These are phyloP conservation scores for Candida glucosophila DNA, from an alignment of 1,139 yeast genomes.

Conservation along the genomic window DNA sequence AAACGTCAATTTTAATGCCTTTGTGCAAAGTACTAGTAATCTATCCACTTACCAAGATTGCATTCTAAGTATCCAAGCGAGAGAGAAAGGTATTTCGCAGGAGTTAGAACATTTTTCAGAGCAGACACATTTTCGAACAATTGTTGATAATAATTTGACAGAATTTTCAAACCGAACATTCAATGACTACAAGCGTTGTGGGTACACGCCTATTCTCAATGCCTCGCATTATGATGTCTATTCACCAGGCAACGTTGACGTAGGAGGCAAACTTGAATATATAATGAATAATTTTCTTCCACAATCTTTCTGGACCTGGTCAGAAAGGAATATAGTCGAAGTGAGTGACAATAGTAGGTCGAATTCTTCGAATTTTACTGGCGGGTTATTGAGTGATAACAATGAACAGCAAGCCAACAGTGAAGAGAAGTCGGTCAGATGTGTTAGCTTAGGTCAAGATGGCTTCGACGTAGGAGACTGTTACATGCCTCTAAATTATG, in stretches of 20 bases:
- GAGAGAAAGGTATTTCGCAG: no score
- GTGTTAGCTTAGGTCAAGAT: slow-evolving; percentile 44
- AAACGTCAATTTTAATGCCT: no score
- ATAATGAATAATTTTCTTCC: slow-evolving; percentile 19
- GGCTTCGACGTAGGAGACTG: slow-evolving; percentile 65
- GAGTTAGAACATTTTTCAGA: no score
- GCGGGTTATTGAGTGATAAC: not conserved
- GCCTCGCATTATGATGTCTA: slow-evolving; percentile 18
- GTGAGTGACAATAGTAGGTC: no score
- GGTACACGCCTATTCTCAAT: slow-evolving; percentile 53
- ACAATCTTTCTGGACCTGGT: slow-evolving; percentile 64
- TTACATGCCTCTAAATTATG: slow-evolving; percentile 39
- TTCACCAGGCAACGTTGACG: slow-evolving; percentile 4
- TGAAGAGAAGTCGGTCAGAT: no score
- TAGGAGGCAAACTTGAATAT: slow-evolving; percentile 4
- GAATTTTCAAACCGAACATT: slow-evolving; percentile 27
- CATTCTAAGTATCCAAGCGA: no score
- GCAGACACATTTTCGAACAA: slow-evolving; percentile 28
- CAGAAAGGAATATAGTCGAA: no score
- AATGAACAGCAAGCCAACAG: slow-evolving; percentile 1
- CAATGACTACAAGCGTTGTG: slow-evolving; percentile 37
- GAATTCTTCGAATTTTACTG: slow-evolving; percentile 2
- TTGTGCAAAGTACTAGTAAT: no score
- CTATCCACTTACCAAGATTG: no score
- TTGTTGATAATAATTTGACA: slow-evolving; percentile 19